phyloP scores from a whole-genome alignment of 257 asterid genomes.

The Lycium barbarum region DNA sequence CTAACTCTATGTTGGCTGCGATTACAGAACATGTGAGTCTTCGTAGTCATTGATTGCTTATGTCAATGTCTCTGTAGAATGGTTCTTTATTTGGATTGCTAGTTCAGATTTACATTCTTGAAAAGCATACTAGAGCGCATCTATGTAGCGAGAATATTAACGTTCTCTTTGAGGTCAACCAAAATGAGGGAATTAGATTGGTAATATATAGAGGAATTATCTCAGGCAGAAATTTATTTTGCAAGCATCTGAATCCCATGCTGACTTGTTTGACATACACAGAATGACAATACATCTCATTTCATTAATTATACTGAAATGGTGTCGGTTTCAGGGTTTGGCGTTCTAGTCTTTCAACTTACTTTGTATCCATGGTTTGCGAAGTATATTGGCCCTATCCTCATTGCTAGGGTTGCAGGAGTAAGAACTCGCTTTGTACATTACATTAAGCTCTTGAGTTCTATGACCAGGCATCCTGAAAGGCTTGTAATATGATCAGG shows the following conservation, averaged over 20 bases:
- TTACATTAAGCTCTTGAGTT: neutral
- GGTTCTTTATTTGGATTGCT: neutral
- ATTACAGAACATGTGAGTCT: neutral
- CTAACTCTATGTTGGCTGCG: neutral
- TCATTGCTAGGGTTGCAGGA: slow-evolving; percentile 68
- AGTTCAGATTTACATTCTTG: neutral
- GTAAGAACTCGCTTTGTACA: slow-evolving; percentile 41
- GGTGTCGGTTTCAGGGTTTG: slow-evolving; percentile 62
- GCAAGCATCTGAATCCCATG: neutral
- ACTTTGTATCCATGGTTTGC: slow-evolving; percentile 58
- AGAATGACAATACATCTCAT: neutral
- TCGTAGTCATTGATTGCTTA: neutral
- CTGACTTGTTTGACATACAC: neutral
- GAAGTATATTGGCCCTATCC: slow-evolving; percentile 63
- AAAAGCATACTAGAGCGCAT: neutral
- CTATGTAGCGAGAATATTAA: neutral
- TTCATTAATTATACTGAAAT: neutral
- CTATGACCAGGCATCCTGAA: neutral
- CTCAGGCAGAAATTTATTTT: neutral
- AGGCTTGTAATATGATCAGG: slow-evolving; percentile 47
- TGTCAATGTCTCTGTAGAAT: neutral
- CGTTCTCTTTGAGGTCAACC: neutral
- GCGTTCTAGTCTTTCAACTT: slow-evolving; percentile 77
- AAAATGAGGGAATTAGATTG: neutral
- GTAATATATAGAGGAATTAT: neutral